A percentile compares a stretch with the other conserved stretches of the same genome.
Evolutionary conservation across 176 grass and related monocot genomes (phyloP).

Genomic region (Triticum urartu): DNA sequence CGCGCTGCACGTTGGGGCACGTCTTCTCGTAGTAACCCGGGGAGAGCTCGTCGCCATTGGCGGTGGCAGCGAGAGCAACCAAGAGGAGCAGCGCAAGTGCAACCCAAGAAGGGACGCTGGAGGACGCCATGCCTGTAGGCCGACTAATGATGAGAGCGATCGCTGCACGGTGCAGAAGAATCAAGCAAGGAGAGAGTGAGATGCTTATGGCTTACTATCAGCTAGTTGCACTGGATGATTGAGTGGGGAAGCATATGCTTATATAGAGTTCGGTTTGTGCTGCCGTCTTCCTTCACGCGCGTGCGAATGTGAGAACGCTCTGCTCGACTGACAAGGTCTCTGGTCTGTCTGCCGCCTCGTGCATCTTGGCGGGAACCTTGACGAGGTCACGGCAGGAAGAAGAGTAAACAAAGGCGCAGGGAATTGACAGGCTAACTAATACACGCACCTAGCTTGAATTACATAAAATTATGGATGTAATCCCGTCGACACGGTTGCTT

Average conservation of each 20-base stretch:
- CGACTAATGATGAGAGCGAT: background rate
- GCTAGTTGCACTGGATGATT: background rate
- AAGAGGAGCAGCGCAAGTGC: background rate
- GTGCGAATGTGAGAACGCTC: background rate
- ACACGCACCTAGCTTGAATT: slow-evolving; percentile 4
- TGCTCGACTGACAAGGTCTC: background rate
- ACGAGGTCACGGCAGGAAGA: background rate
- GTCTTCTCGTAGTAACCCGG: slow-evolving; percentile 43
- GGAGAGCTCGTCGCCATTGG: background rate
- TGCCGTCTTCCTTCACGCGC: background rate
- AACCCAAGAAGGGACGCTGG: background rate
- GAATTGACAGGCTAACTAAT: slow-evolving; percentile 5
- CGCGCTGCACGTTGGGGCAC: slow-evolving; percentile 40
- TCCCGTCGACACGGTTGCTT: background rate
- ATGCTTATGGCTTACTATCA: background rate
- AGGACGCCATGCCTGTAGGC: background rate
- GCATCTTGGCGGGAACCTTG: background rate
- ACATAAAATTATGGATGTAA: too few relatives aligned
- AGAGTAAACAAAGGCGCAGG: background rate
- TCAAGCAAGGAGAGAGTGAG: background rate
- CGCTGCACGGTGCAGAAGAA: background rate
- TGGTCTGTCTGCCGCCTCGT: background rate
- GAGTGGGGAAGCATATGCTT: background rate
- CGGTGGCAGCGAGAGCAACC: background rate
- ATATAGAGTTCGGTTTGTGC: background rate